phyloP scores from a whole-genome alignment of 805 yeast genomes.

The Babjeviella inositovora region DNA sequence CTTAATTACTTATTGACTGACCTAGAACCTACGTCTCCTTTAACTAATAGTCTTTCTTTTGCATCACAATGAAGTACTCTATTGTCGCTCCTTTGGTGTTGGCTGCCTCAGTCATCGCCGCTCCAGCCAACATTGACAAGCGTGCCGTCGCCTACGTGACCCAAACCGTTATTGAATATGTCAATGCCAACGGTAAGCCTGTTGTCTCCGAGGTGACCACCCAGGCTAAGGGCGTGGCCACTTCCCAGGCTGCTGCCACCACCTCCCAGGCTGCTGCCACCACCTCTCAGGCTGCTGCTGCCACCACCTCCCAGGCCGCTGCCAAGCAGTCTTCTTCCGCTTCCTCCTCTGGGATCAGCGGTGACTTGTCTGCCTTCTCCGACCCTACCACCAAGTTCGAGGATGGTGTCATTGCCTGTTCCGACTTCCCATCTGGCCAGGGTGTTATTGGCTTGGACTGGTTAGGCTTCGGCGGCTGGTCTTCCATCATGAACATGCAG shows the following conservation, averaged over 20 bases:
- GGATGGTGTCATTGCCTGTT: slow-evolving; percentile 61
- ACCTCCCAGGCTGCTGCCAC: slow-evolving; percentile 14
- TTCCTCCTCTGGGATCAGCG: slow-evolving; percentile 20
- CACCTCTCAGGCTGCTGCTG: slow-evolving; percentile 6
- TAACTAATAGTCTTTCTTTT: no score
- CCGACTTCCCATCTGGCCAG: slow-evolving; percentile 60
- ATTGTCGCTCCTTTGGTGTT: no score
- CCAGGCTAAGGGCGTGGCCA: no score
- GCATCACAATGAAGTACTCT: no score
- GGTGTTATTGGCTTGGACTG: slow-evolving; percentile 68
- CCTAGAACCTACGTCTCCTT: no score
- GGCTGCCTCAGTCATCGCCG: no score
- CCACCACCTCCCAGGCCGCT: slow-evolving; percentile 7
- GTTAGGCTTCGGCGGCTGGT: slow-evolving; percentile 71
- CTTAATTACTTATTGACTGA: no score
- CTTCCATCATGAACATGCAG: slow-evolving; percentile 26
- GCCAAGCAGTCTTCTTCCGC: slow-evolving; percentile 12
- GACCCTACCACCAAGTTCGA: slow-evolving; percentile 45
- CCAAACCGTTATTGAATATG: no score
- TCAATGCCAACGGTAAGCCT: no score
- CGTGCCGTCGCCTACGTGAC: no score
- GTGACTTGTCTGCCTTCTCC: slow-evolving; percentile 42
- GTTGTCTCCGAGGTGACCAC: no score
- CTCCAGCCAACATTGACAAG: no score
- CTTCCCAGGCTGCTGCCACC: slow-evolving; percentile 11